A percentile compares a stretch with the other conserved stretches of the same genome.
Evolutionary conservation across 2,329 filamentous ascomycete genomes (phyloP).

Genomic region (Plectosphaerella cucumerina): DNA sequence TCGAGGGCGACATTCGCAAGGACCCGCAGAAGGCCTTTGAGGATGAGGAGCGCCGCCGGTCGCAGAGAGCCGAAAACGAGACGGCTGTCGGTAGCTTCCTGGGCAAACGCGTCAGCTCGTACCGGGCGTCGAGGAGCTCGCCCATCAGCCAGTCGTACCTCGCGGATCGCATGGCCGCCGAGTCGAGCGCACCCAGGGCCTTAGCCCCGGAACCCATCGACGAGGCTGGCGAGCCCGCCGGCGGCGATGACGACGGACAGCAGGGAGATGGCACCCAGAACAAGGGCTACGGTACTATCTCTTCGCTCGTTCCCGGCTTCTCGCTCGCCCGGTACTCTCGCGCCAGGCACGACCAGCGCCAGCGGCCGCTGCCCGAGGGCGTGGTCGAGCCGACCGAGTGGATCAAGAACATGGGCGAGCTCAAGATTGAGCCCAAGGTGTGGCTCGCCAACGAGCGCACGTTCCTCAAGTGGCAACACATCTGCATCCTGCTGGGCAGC

Average conservation of each 20-base stretch:
- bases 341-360: conserved; percentile 45
- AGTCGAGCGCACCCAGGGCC: conserved; percentile 28
- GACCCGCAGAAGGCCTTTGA: conserved; percentile 89
- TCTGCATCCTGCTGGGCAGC: conserved; percentile 80
- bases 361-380: conserved; percentile 68
- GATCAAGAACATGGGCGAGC: conserved; percentile 91
- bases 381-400: conserved; percentile 81
- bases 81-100: conserved; percentile 86
- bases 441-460: conserved; percentile 99
- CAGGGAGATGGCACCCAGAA: conserved; percentile 22
- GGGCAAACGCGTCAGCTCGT: conserved; percentile 51
- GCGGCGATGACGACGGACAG: conserved; percentile 23
- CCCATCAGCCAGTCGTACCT: conserved; percentile 65
- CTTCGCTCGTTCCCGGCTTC: conserved; percentile 75
- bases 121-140: conserved; percentile 59
- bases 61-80: conserved; percentile 79
- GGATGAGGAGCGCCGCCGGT: conserved; percentile 80
- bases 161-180: conserved; percentile 48
- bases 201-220: conserved; percentile 11
- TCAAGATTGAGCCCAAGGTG: conserved; percentile 94
- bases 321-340: conserved; percentile 74
- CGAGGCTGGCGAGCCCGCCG: conserved; percentile 15
- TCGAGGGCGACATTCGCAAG: conserved; percentile 90
- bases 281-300: conserved; percentile 51
- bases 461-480: conserved; percentile 98